Conservation (phyloP, 306 rosid genomes). For the Vicia sativa region DNA sequence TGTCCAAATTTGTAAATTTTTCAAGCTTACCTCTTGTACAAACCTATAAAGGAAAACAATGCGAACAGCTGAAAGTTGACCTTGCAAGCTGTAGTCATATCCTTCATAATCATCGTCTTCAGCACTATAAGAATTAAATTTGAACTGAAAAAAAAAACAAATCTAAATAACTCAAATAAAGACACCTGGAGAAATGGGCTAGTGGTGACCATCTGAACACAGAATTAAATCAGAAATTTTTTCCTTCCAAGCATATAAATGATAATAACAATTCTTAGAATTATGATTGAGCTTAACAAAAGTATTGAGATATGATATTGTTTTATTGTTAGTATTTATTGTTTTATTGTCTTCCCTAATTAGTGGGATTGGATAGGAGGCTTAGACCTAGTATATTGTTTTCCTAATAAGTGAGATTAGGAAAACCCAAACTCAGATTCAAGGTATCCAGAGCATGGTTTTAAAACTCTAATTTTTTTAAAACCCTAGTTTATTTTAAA, state of each 20-base stretch:
- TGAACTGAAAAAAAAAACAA: conserved; percentile 67
- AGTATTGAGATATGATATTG: too few relatives aligned
- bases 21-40: conserved; percentile 85
- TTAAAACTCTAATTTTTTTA: too few relatives aligned
- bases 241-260: conserved; percentile 10
- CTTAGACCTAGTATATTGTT: too few relatives aligned
- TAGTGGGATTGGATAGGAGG: too few relatives aligned
- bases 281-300: too few relatives aligned
- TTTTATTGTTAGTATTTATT: too few relatives aligned
- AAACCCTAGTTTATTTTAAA: too few relatives aligned
- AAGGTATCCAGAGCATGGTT: too few relatives aligned
- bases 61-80: conserved; percentile 98
- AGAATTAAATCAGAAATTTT: not conserved
- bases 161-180: not conserved
- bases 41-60: conserved; percentile 92
- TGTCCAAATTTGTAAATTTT: conserved; percentile 25
- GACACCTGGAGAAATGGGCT: not conserved
- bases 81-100: conserved; percentile 80
- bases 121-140: conserved; percentile 79
- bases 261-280: not conserved
- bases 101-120: conserved; percentile 95
- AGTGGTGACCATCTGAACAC: not conserved
- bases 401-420: too few relatives aligned
- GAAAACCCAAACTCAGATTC: too few relatives aligned
- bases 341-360: too few relatives aligned